Base-by-base conservation (phyloP, 2,329 filamentous ascomycete species). In the Biscogniauxia sp. region DNA sequence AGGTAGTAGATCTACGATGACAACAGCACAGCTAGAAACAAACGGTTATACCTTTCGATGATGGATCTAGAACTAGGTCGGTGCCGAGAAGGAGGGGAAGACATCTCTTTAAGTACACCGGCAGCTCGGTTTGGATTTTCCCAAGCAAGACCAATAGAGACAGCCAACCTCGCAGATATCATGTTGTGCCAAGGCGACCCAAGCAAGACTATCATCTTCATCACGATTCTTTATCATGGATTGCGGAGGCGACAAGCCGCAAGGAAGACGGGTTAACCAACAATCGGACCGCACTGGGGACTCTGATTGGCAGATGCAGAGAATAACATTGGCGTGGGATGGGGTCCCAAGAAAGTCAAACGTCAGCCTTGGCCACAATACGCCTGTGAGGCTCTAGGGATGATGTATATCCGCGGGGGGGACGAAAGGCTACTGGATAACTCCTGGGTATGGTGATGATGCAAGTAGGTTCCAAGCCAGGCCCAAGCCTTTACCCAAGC, bases 331-430 rank as follows among this genome's bases (percentile, higher is more conserved):
- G 57, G 56, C 61, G 64, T 57, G 57, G 61, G 51, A 7, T 32
- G 50, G 6, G 23, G n/a, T 58, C 25, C 60, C 28, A 64, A 63
- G 61, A 64, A 66, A 63, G 52, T 56, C 52, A 64, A 65, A 65
- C 53, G 59, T 64, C 60, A 60, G 57, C 62, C 20, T 25, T 59
- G 32, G 53, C 59, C 20, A 61, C 55, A 50, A 51, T 54, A 58
- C 54, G 53, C 56, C 57, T 53, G 61, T 63, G 64, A 66, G 63
- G 61, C 63, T 65, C 62, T 51, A 13, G 54, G 32, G n/a, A 56
- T 23, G 57, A 63, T 56, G 62, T 58, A 58, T 55, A 61, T 32
- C 52, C 51, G 56, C 58, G 61, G 63, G 56, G 56, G 59, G 15
- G 23, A 53, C 52, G 20, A 53, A 19, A 45, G 37, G 17, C 37